Evolutionary conservation across 2,329 filamentous ascomycete species (phyloP).

Genomic region (Chaetomiaceae sp.): DNA sequence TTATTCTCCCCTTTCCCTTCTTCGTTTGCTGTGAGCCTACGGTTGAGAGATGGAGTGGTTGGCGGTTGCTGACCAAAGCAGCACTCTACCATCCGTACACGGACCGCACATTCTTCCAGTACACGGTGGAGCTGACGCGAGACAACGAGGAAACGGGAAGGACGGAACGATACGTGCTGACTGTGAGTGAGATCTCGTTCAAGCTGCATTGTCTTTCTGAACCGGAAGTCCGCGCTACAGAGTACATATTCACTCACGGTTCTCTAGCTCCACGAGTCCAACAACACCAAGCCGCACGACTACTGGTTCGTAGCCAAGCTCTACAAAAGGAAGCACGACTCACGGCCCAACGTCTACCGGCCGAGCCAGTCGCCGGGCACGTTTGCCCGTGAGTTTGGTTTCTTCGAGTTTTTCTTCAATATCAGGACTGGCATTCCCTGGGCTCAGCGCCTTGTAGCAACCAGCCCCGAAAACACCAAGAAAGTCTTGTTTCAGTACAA

Average conservation of each 20-base stretch:
- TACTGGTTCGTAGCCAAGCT: constrained; percentile 56
- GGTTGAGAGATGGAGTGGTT: background rate
- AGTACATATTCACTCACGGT: background rate
- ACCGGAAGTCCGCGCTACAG: no score
- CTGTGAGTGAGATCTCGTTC: constrained; percentile 42
- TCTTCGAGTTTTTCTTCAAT: constrained; percentile 53
- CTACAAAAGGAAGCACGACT: constrained; percentile 36
- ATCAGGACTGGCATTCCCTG: constrained; percentile 53
- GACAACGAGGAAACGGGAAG: constrained; percentile 37
- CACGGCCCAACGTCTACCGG: constrained; percentile 32
- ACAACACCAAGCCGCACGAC: constrained; percentile 47
- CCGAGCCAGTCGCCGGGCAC: constrained; percentile 34
- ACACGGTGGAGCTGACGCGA: constrained; percentile 53
- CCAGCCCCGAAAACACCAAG: constrained; percentile 27
- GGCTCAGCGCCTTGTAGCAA: constrained; percentile 50
- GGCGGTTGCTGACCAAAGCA: background rate
- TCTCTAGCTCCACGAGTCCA: constrained; percentile 59
- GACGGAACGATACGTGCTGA: constrained; percentile 54
- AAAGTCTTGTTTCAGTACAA: constrained; percentile 37
- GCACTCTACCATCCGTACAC: constrained; percentile 13
- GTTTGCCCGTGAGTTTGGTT: constrained; percentile 39
- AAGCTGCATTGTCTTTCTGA: background rate
- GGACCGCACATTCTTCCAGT: constrained; percentile 16
- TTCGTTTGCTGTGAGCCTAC: no score
- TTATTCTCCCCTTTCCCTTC: no score